Evolutionary conservation across 768 basidiomycete species (phyloP).

Genomic region (Calocybe cyanea): DNA sequence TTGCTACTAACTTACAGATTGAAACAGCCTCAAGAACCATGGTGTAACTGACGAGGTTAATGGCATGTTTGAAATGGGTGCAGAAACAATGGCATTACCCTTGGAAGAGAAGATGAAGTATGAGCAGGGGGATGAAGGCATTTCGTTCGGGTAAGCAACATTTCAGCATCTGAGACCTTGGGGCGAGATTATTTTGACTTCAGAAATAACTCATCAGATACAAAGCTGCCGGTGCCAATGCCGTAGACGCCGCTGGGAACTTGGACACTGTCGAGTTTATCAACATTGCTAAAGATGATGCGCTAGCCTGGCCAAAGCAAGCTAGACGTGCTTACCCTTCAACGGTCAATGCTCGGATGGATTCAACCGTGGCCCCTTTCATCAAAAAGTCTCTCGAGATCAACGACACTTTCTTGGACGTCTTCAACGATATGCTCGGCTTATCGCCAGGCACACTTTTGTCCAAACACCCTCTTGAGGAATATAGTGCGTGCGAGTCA

Average conservation of each 20-base stretch:
- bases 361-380: slow-evolving; percentile 48
- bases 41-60: slow-evolving; percentile 44
- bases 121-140: slow-evolving; percentile 51
- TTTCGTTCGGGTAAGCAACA: slow-evolving; percentile 31
- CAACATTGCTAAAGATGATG: slow-evolving; percentile 69
- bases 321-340: slow-evolving; percentile 55
- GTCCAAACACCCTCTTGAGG: slow-evolving; percentile 37
- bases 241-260: slow-evolving; percentile 56
- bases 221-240: slow-evolving; percentile 61
- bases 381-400: slow-evolving; percentile 54
- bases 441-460: slow-evolving; percentile 47
- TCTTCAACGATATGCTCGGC: slow-evolving; percentile 56
- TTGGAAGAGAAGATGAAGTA: slow-evolving; percentile 55
- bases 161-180: not conserved
- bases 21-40: slow-evolving; percentile 50
- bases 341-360: slow-evolving; percentile 46
- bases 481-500: slow-evolving; percentile 55
- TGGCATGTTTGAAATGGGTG: slow-evolving; percentile 54
- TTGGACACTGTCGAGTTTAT: slow-evolving; percentile 59
- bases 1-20: not conserved
- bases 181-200: not conserved
- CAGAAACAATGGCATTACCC: slow-evolving; percentile 49
- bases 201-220: slow-evolving; percentile 35
- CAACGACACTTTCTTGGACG: slow-evolving; percentile 45
- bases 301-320: slow-evolving; percentile 50